phyloP scores from a whole-genome alignment of 2,329 filamentous ascomycete species.

The Seiridium cupressi region DNA sequence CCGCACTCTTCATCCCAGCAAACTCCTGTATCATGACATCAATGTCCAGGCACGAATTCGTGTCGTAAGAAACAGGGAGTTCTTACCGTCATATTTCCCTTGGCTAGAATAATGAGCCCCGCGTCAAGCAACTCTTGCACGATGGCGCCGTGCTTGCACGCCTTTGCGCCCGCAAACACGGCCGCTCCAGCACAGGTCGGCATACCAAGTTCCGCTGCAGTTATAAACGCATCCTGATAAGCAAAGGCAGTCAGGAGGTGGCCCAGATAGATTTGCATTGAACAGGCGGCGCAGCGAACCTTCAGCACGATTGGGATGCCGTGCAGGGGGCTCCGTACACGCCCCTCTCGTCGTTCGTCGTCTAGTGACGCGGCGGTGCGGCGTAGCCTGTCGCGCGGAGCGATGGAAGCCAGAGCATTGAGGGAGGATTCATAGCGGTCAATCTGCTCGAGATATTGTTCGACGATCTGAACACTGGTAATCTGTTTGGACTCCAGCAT shows the following conservation, averaged over 20 bases:
- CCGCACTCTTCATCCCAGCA: conserved; percentile 7
- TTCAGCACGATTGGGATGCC: conserved; percentile 12
- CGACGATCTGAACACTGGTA: conserved; percentile 4
- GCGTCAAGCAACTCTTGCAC: conserved; percentile 14
- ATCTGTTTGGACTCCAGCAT: background rate
- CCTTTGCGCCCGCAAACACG: conserved; percentile 10
- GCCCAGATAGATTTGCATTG: background rate
- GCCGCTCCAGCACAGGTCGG: conserved; percentile 14
- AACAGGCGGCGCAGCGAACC: background rate
- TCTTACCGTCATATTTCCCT: conserved; percentile 22
- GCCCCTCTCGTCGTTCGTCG: background rate
- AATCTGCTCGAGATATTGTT: conserved; percentile 3
- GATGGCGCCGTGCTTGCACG: conserved; percentile 2
- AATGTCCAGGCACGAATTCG: background rate
- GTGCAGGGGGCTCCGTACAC: conserved; percentile 7
- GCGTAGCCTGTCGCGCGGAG: background rate
- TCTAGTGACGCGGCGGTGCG: background rate
- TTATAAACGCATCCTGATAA: conserved; percentile 15
- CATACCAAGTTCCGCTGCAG: conserved; percentile 15
- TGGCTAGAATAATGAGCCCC: conserved; percentile 22
- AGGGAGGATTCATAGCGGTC: background rate
- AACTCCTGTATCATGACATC: background rate
- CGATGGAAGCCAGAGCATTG: conserved; percentile 5
- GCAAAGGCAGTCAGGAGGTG: background rate
- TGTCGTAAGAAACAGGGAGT: background rate